Evolutionary conservation across 73 alveolate species (phyloP).

Genomic region (Blepharisma stoltei): DNA sequence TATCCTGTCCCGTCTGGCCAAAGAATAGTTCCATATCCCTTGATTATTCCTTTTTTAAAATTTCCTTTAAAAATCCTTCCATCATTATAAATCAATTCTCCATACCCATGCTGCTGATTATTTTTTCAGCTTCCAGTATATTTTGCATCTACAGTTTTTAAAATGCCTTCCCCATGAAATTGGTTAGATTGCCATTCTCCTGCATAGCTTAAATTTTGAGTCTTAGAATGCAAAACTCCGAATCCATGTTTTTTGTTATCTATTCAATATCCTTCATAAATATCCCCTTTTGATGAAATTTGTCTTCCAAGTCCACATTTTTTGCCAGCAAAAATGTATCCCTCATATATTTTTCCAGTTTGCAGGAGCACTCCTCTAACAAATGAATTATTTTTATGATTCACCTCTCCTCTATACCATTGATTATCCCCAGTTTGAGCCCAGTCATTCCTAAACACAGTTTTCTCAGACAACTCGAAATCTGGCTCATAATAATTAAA

Average conservation of each 20-base stretch:
- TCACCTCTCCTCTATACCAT: neutral
- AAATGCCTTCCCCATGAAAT: constrained; percentile 62
- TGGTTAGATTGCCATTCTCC: constrained; percentile 55
- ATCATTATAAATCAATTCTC: constrained; percentile 37
- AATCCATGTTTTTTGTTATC: neutral
- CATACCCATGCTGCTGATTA: constrained; percentile 71
- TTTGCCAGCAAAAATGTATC: neutral
- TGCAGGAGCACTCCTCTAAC: neutral
- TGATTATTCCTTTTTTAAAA: neutral
- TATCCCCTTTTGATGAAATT: neutral
- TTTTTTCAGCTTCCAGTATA: constrained; percentile 61
- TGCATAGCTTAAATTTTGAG: constrained; percentile 36
- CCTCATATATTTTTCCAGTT: neutral
- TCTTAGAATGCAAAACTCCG: neutral
- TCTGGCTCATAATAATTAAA: constrained; percentile 17
- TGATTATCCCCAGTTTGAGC: neutral
- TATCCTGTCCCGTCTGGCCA: constrained; percentile 1
- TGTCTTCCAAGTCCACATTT: constrained; percentile 14
- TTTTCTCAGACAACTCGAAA: neutral
- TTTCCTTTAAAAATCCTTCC: constrained; percentile 32
- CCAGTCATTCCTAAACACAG: neutral
- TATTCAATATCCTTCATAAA: neutral
- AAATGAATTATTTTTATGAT: neutral
- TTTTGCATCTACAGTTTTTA: constrained; percentile 58
- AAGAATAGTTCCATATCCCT: constrained; percentile 21